phyloP scores from a whole-genome alignment of 352 stramenopile species.

The Globisporangium cystogenes region DNA sequence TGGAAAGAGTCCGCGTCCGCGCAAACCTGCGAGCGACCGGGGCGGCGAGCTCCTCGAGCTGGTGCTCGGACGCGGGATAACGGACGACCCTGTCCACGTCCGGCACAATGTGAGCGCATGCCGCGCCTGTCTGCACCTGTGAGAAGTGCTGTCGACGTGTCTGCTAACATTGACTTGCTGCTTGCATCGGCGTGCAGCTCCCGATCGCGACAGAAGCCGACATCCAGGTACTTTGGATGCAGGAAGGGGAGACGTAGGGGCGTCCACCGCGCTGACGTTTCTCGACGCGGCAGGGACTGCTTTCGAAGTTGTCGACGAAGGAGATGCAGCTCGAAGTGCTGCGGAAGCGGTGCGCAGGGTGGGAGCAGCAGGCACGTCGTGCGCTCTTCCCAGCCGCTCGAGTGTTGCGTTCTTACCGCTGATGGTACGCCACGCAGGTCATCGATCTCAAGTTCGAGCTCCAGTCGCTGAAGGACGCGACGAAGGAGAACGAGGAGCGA shows the following conservation, averaged over 20 bases:
- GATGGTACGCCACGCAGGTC: conserved; percentile 14
- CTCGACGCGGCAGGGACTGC: conserved; percentile 10
- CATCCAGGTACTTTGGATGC: conserved; percentile 11
- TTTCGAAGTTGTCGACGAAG: conserved; percentile 23
- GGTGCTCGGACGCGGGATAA: neutral
- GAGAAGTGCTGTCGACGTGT: neutral
- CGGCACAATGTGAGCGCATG: conserved; percentile 1
- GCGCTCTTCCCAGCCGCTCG: neutral
- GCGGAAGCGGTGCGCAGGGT: conserved; percentile 30
- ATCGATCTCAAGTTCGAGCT: conserved; percentile 52
- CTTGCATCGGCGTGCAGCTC: neutral
- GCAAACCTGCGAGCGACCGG: neutral
- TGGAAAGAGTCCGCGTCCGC: neutral
- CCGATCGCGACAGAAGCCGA: conserved; percentile 12
- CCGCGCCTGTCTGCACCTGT: neutral
- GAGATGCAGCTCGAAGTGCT: conserved; percentile 36
- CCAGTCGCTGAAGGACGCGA: conserved; percentile 27
- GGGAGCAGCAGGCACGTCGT: conserved; percentile 30
- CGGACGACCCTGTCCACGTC: conserved; percentile 5
- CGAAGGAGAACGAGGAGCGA: conserved; percentile 23
- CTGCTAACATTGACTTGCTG: neutral
- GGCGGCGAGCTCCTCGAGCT: neutral
- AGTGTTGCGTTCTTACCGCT: neutral
- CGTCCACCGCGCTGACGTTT: no score
- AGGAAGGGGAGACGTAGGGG: no score